Base-by-base conservation (phyloP, 129 eudicot species). In the Pseudognaphalium luteoalbum region DNA sequence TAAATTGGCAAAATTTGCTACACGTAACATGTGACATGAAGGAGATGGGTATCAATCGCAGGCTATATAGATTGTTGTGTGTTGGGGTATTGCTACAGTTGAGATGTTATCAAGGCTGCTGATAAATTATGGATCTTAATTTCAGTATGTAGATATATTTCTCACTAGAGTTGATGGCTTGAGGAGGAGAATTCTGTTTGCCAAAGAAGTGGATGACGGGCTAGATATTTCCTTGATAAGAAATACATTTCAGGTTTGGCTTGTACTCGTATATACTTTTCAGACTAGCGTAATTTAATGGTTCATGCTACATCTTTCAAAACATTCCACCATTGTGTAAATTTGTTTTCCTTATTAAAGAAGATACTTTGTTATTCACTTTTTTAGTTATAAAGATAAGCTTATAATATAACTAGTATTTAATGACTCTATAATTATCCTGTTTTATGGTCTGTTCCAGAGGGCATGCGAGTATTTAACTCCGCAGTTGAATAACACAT, bases 111-210 rank as follows among this genome's bases (percentile, higher is more conserved):
- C 22, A 73, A 65, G 69, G 15, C 39, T 80, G 74, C 50, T 64
- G 47, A 22, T 66, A 33, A 66, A 22, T 83, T 66, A 70, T 52
- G 71, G 35, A 71, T 78, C 69, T 68, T 74, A 75, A 66, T 89
- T 83, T 66, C 99, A 94, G 99, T 89, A 91, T 85, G 83, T 86
- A 66, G 91, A 94, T 81, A 65, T 94, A 77, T 94, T 85, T 82
- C 90, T 94, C 65, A 91, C 97, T 0, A 87, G 99, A 84, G 87
- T 91, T 73, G 97, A 94, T 89, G 99, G 96, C 58, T 74, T 91
- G 75, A 86, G 99, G 80, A 82, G 99, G 81, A 91, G 90, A 76
- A 68, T 91, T 35, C 73, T 81, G 64, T 51, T 56, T 76, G 87
- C 90, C 68, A 85, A 59, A 57, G 83, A 83, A 65, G 77, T 78